A percentile compares a stretch with the other conserved stretches of the same genome.
These are phyloP conservation scores for Thelephora ganbajun DNA, from an alignment of 768 basidiomycete genomes.

Conservation along the genomic window DNA sequence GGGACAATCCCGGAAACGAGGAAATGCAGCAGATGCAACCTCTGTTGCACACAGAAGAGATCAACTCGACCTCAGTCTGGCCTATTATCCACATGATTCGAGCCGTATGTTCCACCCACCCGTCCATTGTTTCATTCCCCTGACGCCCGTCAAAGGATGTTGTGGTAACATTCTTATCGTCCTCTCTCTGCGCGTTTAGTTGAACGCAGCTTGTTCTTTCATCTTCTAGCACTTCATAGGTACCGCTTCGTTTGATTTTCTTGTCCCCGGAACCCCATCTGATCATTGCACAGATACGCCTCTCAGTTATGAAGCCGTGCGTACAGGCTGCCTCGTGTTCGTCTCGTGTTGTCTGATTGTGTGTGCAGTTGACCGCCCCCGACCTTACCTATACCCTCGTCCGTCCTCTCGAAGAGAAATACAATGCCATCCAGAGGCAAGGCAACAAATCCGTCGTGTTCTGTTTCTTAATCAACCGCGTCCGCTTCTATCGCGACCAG, in stretches of 20 bases:
- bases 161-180: constrained; percentile 25
- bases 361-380: constrained; percentile 55
- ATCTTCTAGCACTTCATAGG: constrained; percentile 52
- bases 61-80: constrained; percentile 52
- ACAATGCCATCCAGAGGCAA: constrained; percentile 49
- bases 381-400: constrained; percentile 87
- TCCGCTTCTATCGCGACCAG: constrained; percentile 73
- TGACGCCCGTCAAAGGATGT: constrained; percentile 34
- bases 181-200: neutral
- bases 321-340: constrained; percentile 14
- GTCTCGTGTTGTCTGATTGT: neutral
- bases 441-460: constrained; percentile 82
- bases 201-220: constrained; percentile 3
- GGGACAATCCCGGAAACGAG: neutral
- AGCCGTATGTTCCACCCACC: constrained; percentile 25
- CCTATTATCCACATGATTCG: constrained; percentile 73
- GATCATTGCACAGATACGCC: constrained; percentile 54
- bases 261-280: constrained; percentile 1
- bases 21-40: constrained; percentile 20
- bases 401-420: constrained; percentile 80
- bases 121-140: no score
- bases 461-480: constrained; percentile 76
- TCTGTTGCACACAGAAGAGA: constrained; percentile 34
- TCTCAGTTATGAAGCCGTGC: constrained; percentile 64
- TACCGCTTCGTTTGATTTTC: constrained; percentile 11